A percentile compares a stretch with the other conserved stretches of the same genome.
phyloP scores from a whole-genome alignment of 1,284 basidiomycete genomes.

The Flammula alnicola region DNA sequence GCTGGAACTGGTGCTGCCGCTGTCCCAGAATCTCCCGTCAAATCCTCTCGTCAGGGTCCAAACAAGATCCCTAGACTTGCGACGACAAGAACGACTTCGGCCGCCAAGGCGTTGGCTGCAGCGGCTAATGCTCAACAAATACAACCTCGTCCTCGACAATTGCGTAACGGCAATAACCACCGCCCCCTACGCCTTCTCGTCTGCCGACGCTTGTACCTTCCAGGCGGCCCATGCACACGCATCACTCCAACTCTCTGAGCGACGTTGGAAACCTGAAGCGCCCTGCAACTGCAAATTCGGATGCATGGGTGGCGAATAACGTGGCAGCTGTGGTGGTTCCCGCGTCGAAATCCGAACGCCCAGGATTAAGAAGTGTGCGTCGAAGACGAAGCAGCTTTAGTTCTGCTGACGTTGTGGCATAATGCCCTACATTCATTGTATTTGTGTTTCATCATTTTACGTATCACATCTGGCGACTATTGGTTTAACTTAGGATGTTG shows the following conservation, averaged over 20 bases:
- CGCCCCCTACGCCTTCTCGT: slow-evolving; percentile 71
- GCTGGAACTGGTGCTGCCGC: slow-evolving; percentile 41
- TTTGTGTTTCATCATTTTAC: slow-evolving; percentile 12
- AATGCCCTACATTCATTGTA: slow-evolving; percentile 30
- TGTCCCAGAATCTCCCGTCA: slow-evolving; percentile 44
- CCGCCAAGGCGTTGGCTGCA: slow-evolving; percentile 42
- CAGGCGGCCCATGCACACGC: slow-evolving; percentile 55
- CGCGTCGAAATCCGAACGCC: slow-evolving; percentile 68
- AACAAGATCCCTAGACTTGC: slow-evolving; percentile 81
- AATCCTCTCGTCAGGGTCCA: slow-evolving; percentile 52
- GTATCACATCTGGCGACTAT: background rate
- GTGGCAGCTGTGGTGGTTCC: slow-evolving; percentile 70
- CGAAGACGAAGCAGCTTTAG: slow-evolving; percentile 83
- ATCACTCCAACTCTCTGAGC: slow-evolving; percentile 45
- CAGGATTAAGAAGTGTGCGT: slow-evolving; percentile 69
- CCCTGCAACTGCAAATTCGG: slow-evolving; percentile 37
- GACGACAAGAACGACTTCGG: slow-evolving; percentile 53
- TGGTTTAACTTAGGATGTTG: slow-evolving; percentile 9
- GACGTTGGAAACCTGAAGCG: slow-evolving; percentile 53
- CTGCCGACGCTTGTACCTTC: slow-evolving; percentile 67
- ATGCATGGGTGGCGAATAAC: slow-evolving; percentile 77
- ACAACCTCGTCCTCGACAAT: slow-evolving; percentile 31
- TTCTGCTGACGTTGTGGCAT: slow-evolving; percentile 78
- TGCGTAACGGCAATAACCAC: slow-evolving; percentile 44
- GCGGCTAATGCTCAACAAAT: slow-evolving; percentile 42